Conservation (phyloP, 2,329 filamentous ascomycete species). For the Mycosphaerella arachidis region DNA sequence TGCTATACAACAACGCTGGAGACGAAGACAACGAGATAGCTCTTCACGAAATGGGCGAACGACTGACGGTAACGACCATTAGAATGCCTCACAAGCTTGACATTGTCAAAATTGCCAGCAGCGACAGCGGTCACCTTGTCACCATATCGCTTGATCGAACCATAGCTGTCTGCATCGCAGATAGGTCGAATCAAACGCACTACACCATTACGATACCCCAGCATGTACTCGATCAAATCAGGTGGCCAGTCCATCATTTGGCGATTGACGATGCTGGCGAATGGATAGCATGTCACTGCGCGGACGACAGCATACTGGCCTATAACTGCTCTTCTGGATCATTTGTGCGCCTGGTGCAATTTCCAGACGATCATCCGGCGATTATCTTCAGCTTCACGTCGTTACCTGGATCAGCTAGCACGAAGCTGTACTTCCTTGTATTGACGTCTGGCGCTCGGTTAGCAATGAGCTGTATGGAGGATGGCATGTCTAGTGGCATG, state of each 20-base stretch:
- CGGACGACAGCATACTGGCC: slow-evolving; percentile 53
- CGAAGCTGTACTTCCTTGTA: slow-evolving; percentile 49
- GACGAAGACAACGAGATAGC: slow-evolving; percentile 41
- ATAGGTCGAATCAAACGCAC: slow-evolving; percentile 19
- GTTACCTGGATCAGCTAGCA: slow-evolving; percentile 28
- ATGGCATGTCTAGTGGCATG: slow-evolving; percentile 24
- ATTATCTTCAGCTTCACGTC: slow-evolving; percentile 61
- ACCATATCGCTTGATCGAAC: slow-evolving; percentile 67
- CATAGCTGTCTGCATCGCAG: slow-evolving; percentile 42
- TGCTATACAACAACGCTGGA: slow-evolving; percentile 61
- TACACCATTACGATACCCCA: slow-evolving; percentile 15
- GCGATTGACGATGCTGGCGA: slow-evolving; percentile 61
- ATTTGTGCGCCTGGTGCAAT: slow-evolving; percentile 54
- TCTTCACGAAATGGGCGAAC: slow-evolving; percentile 46
- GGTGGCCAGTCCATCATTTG: slow-evolving; percentile 48
- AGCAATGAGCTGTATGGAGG: slow-evolving; percentile 52
- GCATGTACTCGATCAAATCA: slow-evolving; percentile 20
- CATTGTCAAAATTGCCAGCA: slow-evolving; percentile 60
- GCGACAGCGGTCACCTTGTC: slow-evolving; percentile 60
- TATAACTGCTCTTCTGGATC: slow-evolving; percentile 58
- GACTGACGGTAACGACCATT: slow-evolving; percentile 58
- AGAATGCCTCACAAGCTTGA: slow-evolving; percentile 64
- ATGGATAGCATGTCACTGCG: slow-evolving; percentile 63
- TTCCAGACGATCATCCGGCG: slow-evolving; percentile 55
- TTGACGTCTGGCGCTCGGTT: slow-evolving; percentile 62